Evolutionary conservation across 768 basidiomycete species (phyloP).

Genomic region (Pulveroboletus sp.): DNA sequence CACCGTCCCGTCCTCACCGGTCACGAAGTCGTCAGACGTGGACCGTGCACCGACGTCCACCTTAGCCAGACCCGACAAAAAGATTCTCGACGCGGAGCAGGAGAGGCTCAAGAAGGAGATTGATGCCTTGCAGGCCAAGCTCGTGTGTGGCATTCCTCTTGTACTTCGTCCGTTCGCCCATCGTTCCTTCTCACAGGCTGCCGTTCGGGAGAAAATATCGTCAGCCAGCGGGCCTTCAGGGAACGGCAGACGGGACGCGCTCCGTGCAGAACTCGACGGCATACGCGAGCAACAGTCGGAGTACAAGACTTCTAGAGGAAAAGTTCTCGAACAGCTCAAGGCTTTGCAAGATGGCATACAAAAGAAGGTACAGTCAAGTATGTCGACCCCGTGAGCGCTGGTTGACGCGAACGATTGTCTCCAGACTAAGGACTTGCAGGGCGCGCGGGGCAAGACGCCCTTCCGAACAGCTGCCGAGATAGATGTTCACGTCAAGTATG

Average conservation of each 20-base stretch:
- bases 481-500: slow-evolving; percentile 82
- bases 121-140: slow-evolving; percentile 71
- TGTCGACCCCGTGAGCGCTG: background rate
- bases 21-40: slow-evolving; percentile 17
- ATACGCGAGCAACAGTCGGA: slow-evolving; percentile 77
- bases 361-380: slow-evolving; percentile 60
- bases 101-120: slow-evolving; percentile 79
- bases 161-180: background rate
- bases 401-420: slow-evolving; percentile 2
- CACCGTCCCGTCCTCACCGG: slow-evolving; percentile 27
- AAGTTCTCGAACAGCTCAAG: slow-evolving; percentile 77
- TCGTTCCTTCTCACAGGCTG: slow-evolving; percentile 43
- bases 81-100: slow-evolving; percentile 80
- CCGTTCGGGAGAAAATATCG: slow-evolving; percentile 72
- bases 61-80: slow-evolving; percentile 78
- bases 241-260: slow-evolving; percentile 65
- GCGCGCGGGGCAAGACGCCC: slow-evolving; percentile 68
- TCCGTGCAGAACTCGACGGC: slow-evolving; percentile 77
- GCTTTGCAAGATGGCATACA: slow-evolving; percentile 68
- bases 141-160: slow-evolving; percentile 52
- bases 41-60: slow-evolving; percentile 21
- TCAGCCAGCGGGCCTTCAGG: slow-evolving; percentile 55
- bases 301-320: slow-evolving; percentile 65
- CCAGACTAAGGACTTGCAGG: slow-evolving; percentile 84
- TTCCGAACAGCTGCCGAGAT: slow-evolving; percentile 85